phyloP scores from a whole-genome alignment of 305 asterid genomes.

The Ilex paraguariensis region DNA sequence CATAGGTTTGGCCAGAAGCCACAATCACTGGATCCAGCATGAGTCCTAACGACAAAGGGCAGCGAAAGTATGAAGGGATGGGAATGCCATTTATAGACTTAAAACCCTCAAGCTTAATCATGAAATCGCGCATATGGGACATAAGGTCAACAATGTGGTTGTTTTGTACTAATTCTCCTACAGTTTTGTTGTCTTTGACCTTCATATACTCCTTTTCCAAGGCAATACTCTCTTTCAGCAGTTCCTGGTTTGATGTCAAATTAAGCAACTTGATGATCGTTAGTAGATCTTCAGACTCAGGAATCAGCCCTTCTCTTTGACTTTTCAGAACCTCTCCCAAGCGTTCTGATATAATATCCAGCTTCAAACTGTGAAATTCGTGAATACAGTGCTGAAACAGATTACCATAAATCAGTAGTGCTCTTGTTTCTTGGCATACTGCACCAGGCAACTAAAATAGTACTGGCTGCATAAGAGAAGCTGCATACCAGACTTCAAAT shows the following conservation, averaged over 20 bases:
- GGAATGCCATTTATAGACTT: conserved; percentile 41
- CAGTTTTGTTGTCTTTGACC: conserved; percentile 32
- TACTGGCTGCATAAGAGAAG: conserved; percentile 5
- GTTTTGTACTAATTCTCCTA: conserved; percentile 34
- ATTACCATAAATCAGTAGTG: conserved; percentile 14
- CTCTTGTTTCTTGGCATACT: neutral
- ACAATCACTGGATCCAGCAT: conserved; percentile 89
- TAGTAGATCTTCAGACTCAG: conserved; percentile 32
- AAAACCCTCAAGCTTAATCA: conserved; percentile 39
- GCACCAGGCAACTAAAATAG: conserved; percentile 12
- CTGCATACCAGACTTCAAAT: neutral
- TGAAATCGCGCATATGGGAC: conserved; percentile 50
- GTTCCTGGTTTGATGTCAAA: conserved; percentile 54
- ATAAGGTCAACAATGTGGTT: conserved; percentile 35
- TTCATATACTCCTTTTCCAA: conserved; percentile 72
- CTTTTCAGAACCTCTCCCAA: conserved; percentile 46
- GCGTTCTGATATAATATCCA: conserved; percentile 42
- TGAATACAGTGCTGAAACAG: conserved; percentile 41
- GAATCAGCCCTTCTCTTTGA: conserved; percentile 46
- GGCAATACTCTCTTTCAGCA: conserved; percentile 67
- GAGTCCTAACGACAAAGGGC: conserved; percentile 77
- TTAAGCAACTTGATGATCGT: conserved; percentile 44
- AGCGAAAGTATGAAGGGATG: conserved; percentile 63
- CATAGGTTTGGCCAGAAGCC: conserved; percentile 92
- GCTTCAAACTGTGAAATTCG: conserved; percentile 52